Evolutionary conservation across 148 eudicot genomes (phyloP).

Genomic region (Vaccinium darrowii): DNA sequence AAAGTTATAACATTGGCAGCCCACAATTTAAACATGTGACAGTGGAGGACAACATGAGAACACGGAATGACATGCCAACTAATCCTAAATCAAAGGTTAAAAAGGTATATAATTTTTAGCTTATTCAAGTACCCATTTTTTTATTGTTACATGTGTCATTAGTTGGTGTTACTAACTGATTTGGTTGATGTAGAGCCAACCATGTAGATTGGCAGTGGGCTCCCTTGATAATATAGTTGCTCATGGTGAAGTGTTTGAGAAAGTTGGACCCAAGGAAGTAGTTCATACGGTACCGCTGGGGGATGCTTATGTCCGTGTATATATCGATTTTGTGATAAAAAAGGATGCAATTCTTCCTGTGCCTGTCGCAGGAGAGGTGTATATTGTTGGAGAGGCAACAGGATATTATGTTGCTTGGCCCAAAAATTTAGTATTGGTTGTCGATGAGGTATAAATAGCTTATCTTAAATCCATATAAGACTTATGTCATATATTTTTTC

Average conservation of each 20-base stretch:
- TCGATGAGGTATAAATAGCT: background rate
- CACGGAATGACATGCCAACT: too few species aligned
- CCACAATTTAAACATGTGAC: too few species aligned
- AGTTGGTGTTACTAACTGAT: background rate
- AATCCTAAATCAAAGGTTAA: too few species aligned
- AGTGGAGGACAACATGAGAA: too few species aligned
- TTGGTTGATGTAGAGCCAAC: background rate
- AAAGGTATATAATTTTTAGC: too few species aligned
- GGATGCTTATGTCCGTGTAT: background rate
- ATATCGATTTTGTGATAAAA: background rate
- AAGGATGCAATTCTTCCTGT: background rate
- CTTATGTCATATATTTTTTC: too few species aligned
- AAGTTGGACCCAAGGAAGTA: background rate
- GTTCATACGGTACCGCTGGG: background rate
- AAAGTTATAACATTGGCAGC: too few species aligned
- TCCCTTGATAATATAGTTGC: background rate
- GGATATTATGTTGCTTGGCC: background rate
- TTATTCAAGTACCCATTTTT: too few species aligned
- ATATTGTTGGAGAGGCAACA: too few species aligned
- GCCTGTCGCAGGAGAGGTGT: background rate
- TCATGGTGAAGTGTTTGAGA: background rate
- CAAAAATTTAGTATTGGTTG: too few species aligned
- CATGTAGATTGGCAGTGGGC: background rate
- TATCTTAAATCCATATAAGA: too few species aligned
- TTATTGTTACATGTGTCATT: too few species aligned